Conservation (phyloP, 2,329 filamentous ascomycete genomes). For the Pseudocercospora fijiensis region DNA sequence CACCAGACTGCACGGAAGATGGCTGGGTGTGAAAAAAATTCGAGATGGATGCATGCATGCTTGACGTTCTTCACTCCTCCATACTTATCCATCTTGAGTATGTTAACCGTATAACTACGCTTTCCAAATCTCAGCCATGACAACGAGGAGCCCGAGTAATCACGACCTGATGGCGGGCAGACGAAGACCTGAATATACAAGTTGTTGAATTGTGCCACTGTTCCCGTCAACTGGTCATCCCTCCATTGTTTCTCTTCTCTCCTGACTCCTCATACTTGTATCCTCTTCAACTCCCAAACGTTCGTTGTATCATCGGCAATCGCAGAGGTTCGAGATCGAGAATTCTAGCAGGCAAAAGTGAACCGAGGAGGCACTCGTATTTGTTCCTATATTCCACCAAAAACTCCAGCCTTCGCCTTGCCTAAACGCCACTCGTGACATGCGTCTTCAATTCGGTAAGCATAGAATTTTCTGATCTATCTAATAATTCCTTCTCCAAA, state of each 20-base stretch:
- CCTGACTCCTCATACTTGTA: neutral
- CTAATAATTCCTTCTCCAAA: no score
- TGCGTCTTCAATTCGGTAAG: neutral
- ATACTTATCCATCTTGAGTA: no score
- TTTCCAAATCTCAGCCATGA: neutral
- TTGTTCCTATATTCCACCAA: neutral
- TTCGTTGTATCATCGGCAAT: neutral
- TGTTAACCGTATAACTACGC: neutral
- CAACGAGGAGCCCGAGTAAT: neutral
- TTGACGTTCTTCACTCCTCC: no score
- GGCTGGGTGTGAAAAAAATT: no score
- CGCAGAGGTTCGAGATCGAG: neutral
- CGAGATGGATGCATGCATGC: no score
- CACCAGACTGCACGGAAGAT: no score
- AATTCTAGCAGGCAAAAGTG: neutral
- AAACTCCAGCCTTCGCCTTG: neutral
- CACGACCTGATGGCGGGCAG: neutral
- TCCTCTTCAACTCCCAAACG: neutral
- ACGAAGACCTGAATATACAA: neutral
- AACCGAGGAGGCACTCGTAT: neutral
- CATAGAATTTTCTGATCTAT: no score
- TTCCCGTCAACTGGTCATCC: neutral
- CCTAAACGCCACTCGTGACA: neutral
- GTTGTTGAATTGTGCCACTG: neutral
- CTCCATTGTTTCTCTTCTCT: neutral